Evolutionary conservation across 441 rosid genomes (phyloP).

Genomic region (Arabidopsis hybrid): DNA sequence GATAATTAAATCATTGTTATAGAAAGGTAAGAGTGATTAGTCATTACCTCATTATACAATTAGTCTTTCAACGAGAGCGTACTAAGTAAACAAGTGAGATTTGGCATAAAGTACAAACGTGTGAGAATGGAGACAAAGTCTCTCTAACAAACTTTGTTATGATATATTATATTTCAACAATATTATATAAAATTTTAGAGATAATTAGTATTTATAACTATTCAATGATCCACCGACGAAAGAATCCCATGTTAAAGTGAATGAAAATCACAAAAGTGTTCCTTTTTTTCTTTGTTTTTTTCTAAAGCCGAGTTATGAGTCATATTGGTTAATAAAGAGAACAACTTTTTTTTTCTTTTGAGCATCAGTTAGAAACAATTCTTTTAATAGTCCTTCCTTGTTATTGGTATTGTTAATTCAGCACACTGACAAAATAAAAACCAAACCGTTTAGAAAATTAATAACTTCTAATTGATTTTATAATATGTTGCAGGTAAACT

Average conservation of each 20-base stretch:
- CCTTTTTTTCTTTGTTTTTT: conserved; percentile 7
- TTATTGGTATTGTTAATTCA: background rate
- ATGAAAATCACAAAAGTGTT: conserved; percentile 27
- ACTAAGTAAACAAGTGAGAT: conserved; percentile 24
- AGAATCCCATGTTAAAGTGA: conserved; percentile 38
- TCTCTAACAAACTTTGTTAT: conserved; percentile 34
- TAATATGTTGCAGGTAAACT: conserved; percentile 71
- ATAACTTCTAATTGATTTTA: conserved; percentile 23
- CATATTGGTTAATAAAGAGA: conserved; percentile 21
- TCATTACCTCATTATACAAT: conserved; percentile 2
- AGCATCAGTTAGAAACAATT: conserved; percentile 5
- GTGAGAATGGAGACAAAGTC: conserved; percentile 39
- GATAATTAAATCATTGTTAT: conserved; percentile 21
- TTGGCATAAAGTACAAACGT: conserved; percentile 20
- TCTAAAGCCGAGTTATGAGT: conserved; percentile 11
- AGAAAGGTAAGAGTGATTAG: conserved; percentile 21
- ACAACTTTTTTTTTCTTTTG: background rate
- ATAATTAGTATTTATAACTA: conserved; percentile 24
- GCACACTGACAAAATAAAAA: background rate
- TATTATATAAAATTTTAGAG: conserved; percentile 3
- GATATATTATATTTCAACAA: conserved; percentile 6
- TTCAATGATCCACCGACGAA: conserved; percentile 45
- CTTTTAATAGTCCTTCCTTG: background rate
- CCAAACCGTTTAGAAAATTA: conserved; percentile 11
- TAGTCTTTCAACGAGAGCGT: conserved; percentile 26